These are phyloP conservation scores for Trichoderma endophyticum DNA, from an alignment of 2,329 filamentous ascomycete genomes.

Conservation along the genomic window DNA sequence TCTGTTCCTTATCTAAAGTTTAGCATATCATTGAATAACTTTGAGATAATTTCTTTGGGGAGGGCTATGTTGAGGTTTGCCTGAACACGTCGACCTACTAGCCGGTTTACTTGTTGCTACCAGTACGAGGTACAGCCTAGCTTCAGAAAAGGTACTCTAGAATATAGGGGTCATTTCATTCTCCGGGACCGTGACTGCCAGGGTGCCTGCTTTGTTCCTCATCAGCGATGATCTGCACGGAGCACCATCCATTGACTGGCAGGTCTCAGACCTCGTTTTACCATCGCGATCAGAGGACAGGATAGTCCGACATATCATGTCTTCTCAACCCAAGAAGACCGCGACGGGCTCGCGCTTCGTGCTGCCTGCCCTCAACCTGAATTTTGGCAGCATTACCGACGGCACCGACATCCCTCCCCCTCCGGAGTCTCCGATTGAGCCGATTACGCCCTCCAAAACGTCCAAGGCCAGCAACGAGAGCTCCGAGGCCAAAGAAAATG, in stretches of 20 bases:
- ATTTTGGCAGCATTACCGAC: slow-evolving; percentile 58
- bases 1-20: background rate
- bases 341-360: slow-evolving; percentile 45
- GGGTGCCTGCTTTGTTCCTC: slow-evolving; percentile 13
- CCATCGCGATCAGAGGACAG: background rate
- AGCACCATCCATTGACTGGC: slow-evolving; percentile 2
- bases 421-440: slow-evolving; percentile 51
- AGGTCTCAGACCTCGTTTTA: slow-evolving; percentile 9
- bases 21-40: background rate
- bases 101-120: background rate
- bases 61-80: background rate
- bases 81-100: background rate
- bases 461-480: slow-evolving; percentile 24
- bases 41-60: background rate
- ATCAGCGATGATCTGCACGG: slow-evolving; percentile 10
- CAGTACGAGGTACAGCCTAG: slow-evolving; percentile 13
- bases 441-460: slow-evolving; percentile 44
- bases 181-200: slow-evolving; percentile 8
- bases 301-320: slow-evolving; percentile 26
- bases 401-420: slow-evolving; percentile 60
- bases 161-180: slow-evolving; percentile 13
- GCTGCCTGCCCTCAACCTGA: slow-evolving; percentile 52
- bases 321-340: slow-evolving; percentile 32
- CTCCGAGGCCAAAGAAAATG: slow-evolving; percentile 15
- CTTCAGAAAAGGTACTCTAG: slow-evolving; percentile 6